Conservation (phyloP, 148 eudicot species). For the Chenopodium suecicum region DNA sequence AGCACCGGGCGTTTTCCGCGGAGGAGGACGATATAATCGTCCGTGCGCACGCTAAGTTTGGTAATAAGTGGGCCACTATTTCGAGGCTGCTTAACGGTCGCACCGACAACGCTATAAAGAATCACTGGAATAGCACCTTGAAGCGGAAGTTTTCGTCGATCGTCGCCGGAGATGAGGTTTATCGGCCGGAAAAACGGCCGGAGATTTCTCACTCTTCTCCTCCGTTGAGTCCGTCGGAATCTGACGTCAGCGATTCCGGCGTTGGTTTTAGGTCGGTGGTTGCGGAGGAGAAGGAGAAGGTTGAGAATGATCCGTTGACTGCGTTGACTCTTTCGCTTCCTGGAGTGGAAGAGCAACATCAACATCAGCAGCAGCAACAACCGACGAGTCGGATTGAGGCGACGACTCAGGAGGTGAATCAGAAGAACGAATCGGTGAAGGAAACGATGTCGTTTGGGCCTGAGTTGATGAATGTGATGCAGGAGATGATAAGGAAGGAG, state of each 20-base stretch:
- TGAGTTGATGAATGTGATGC: constrained; percentile 48
- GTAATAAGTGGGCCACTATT: constrained; percentile 73
- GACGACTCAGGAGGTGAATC: background rate
- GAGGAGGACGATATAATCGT: constrained; percentile 60
- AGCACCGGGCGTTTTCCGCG: constrained; percentile 49
- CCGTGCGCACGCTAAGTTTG: constrained; percentile 42
- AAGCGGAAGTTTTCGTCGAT: constrained; percentile 41
- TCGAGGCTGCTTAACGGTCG: constrained; percentile 57
- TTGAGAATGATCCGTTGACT: constrained; percentile 31
- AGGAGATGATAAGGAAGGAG: constrained; percentile 58
- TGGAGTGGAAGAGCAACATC: background rate
- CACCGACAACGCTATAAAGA: constrained; percentile 72
- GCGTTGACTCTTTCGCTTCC: constrained; percentile 47
- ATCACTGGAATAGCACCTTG: constrained; percentile 77
- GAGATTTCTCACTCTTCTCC: constrained; percentile 21
- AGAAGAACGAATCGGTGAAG: background rate
- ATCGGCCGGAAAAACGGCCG: constrained; percentile 28
- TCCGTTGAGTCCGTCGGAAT: constrained; percentile 34
- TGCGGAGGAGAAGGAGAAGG: background rate
- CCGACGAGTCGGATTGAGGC: background rate
- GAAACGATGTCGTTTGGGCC: constrained; percentile 37
- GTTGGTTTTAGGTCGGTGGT: background rate
- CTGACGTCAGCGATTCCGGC: constrained; percentile 46
- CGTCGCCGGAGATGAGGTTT: constrained; percentile 17
- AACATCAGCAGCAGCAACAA: too few relatives aligned